A percentile compares a stretch with the other conserved stretches of the same genome.
Evolutionary conservation across 2,329 filamentous ascomycete species (phyloP).

Genomic region (Bretziella fagacearum): DNA sequence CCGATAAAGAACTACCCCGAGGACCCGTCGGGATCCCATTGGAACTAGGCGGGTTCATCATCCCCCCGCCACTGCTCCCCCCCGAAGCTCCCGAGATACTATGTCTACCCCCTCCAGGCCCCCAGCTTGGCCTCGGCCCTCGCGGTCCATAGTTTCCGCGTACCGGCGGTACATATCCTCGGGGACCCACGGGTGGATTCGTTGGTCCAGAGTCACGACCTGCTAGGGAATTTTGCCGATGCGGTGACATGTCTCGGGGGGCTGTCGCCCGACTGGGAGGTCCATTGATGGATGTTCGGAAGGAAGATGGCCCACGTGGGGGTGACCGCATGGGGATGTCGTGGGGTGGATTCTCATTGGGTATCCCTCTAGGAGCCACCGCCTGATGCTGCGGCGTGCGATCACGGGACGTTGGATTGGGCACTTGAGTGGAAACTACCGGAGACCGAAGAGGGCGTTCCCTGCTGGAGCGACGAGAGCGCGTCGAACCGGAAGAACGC

Average conservation of each 20-base stretch:
- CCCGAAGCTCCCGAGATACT: constrained; percentile 15
- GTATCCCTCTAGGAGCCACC: not conserved
- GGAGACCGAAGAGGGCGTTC: constrained; percentile 25
- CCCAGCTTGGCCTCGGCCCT: constrained; percentile 30
- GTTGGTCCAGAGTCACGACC: not conserved
- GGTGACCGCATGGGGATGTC: constrained; percentile 5
- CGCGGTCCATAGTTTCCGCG: constrained; percentile 24
- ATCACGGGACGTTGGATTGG: constrained; percentile 26
- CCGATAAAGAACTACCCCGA: constrained; percentile 34
- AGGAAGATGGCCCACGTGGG: constrained; percentile 16
- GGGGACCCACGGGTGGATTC: constrained; percentile 34
- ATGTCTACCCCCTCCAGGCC: constrained; percentile 18
- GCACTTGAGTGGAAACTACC: not conserved
- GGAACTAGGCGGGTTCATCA: constrained; percentile 21
- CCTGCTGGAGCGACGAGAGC: constrained; percentile 31
- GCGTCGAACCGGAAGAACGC: constrained; percentile 35
- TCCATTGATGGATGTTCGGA: constrained; percentile 23
- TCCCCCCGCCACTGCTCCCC: constrained; percentile 20
- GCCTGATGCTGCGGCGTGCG: constrained; percentile 20
- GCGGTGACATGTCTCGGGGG: constrained; percentile 17
- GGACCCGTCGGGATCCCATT: constrained; percentile 34
- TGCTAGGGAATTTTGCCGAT: constrained; percentile 27
- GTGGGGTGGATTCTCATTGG: not conserved
- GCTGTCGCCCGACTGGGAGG: constrained; percentile 22
- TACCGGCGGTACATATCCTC: constrained; percentile 32